Evolutionary conservation across 768 basidiomycete species (phyloP).

Genomic region (Neoboletus subvelutipes): DNA sequence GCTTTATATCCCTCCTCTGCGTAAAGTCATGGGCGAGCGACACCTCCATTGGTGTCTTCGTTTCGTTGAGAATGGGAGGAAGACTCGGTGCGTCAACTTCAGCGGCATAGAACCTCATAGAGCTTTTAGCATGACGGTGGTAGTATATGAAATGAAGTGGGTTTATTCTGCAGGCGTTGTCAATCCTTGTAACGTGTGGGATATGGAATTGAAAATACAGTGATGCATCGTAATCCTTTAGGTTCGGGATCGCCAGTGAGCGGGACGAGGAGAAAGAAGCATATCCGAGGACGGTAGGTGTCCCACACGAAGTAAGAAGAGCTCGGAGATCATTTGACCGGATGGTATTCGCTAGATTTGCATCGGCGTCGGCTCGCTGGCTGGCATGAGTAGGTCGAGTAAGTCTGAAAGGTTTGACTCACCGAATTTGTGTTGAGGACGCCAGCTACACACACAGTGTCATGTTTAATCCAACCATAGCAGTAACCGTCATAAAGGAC

Average conservation of each 20-base stretch:
- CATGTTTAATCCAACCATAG: slow-evolving; percentile 57
- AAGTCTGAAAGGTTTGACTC: slow-evolving; percentile 6
- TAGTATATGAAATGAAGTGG: slow-evolving; percentile 47
- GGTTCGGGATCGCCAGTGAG: slow-evolving; percentile 25
- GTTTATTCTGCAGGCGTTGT: slow-evolving; percentile 8
- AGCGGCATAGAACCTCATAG: slow-evolving; percentile 66
- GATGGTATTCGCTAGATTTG: slow-evolving; percentile 7
- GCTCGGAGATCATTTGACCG: slow-evolving; percentile 20
- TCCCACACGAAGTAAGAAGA: slow-evolving; percentile 16
- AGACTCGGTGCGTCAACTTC: slow-evolving; percentile 34
- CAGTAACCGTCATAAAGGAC: slow-evolving; percentile 46
- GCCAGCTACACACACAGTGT: slow-evolving; percentile 50
- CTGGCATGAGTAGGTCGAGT: slow-evolving; percentile 1
- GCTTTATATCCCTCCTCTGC: slow-evolving; percentile 10
- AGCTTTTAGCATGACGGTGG: slow-evolving; percentile 48
- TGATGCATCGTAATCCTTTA: slow-evolving; percentile 32
- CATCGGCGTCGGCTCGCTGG: slow-evolving; percentile 19
- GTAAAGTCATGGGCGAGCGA: slow-evolving; percentile 43
- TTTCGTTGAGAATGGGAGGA: slow-evolving; percentile 13
- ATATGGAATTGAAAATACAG: slow-evolving; percentile 11
- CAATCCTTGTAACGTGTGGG: slow-evolving; percentile 5
- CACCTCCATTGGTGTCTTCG: slow-evolving; percentile 25
- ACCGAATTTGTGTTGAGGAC: slow-evolving; percentile 40
- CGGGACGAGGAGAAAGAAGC: slow-evolving; percentile 21
- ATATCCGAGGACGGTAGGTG: slow-evolving; percentile 32